Base-by-base conservation (phyloP, 257 asterid species). In the Rehmannia glutinosa region DNA sequence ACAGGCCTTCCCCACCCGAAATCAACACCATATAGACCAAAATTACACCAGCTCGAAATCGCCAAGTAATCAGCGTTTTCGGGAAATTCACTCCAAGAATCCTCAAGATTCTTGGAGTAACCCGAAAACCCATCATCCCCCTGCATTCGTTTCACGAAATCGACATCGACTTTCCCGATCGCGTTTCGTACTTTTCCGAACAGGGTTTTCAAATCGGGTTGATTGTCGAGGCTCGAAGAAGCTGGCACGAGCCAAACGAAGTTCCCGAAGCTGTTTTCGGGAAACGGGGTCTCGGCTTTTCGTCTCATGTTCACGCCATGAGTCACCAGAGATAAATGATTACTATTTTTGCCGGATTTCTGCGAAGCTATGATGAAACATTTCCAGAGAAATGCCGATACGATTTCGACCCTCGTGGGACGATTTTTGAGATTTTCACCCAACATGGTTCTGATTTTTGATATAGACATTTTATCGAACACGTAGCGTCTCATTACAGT, bases 31-130 rank as follows among this genome's bases (percentile, higher is more conserved):
- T 79, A 82, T 0, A 82, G 45, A 1, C 84, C 87, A 13, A 82
- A 82, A 35, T 79, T 79, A 43, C 87, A 82, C 87, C 87, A 82
- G 50, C 87, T 82, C 55, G 82, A 70, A 5, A 79, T 67, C 1
- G 80, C 73, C 55, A 82, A 19, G 25, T 75, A 76, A 12, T 78
- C 84, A 0, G 77, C 81, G 0, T 59, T 38, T 25, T 71, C 77
- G 0, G 62, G 73, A 3, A 82, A 71, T 0, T 3, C 77, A 0
- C 30, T 63, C 84, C 72, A 68, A 0, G 84, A 20, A 0, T 68
- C 75, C 42, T 73, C 77, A 0, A 76, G 68, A 41, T 82, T 82
- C 73, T 49, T 25, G 25, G 54, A 41, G 24, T 82, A 82, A 1
- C 83, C 84, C 47, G 27, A 8, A 28, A 73, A 76, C 70, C 82